These are phyloP conservation scores for Thraustochytrium sp. DNA, from an alignment of 352 stramenopile species.

Conservation along the genomic window DNA sequence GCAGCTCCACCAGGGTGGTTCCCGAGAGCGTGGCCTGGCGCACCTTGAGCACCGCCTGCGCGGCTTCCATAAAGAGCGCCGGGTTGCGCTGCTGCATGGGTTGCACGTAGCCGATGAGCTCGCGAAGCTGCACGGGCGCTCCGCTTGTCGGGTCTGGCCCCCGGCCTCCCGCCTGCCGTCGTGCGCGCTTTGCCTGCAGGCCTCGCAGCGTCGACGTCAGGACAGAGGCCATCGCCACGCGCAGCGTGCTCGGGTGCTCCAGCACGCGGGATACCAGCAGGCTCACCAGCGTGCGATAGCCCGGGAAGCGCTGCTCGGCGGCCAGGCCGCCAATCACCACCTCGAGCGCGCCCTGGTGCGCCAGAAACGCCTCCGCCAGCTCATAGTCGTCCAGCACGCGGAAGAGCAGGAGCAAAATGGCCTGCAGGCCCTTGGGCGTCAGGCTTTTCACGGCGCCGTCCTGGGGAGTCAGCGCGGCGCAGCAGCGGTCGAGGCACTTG, in stretches of 20 bases:
- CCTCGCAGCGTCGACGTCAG: constrained; percentile 1
- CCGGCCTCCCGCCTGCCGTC: not conserved
- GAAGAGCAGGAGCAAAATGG: not conserved
- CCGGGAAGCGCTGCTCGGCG: not conserved
- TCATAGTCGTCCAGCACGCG: not conserved
- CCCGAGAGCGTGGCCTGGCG: not conserved
- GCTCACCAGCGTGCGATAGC: constrained; percentile 7
- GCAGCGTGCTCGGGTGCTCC: constrained; percentile 32
- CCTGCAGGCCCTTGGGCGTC: not conserved
- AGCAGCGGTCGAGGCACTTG: not conserved
- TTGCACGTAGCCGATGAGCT: not conserved
- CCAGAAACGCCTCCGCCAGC: not conserved
- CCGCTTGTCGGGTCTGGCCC: not conserved
- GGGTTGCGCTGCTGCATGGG: constrained; percentile 27
- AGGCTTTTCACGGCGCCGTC: not conserved
- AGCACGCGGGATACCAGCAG: constrained; percentile 8
- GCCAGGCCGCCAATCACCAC: constrained; percentile 1
- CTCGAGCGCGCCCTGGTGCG: not conserved
- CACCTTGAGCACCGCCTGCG: constrained; percentile 19
- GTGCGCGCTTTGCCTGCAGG: not conserved
- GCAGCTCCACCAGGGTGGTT: not conserved
- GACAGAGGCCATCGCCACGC: constrained; percentile 28
- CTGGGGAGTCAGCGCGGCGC: not conserved
- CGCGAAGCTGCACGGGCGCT: not conserved
- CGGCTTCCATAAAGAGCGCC: constrained; percentile 12